Evolutionary conservation across 306 rosid genomes (phyloP).

Genomic region (Hippophae gyantsensis): DNA sequence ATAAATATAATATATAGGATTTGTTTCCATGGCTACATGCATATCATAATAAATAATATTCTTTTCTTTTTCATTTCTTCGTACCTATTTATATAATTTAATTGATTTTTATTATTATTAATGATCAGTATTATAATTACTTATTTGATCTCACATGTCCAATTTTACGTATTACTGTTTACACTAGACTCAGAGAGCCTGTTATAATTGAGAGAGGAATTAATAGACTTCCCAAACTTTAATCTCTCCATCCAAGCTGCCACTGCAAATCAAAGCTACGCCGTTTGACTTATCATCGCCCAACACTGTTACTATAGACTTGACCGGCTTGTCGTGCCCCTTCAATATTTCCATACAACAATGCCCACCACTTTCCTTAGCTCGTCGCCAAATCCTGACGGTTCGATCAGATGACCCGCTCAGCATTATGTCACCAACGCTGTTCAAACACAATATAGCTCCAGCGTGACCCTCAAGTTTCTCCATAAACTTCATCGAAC

Average conservation of each 20-base stretch:
- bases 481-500: slow-evolving; percentile 21
- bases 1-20: too few relatives aligned
- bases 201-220: neutral
- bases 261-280: slow-evolving; percentile 36
- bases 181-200: neutral
- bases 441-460: slow-evolving; percentile 39
- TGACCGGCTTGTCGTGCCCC: slow-evolving; percentile 55
- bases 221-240: slow-evolving; percentile 31
- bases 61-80: too few relatives aligned
- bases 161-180: neutral
- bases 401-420: slow-evolving; percentile 58
- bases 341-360: slow-evolving; percentile 30
- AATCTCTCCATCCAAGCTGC: slow-evolving; percentile 51
- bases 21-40: too few relatives aligned
- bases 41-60: too few relatives aligned
- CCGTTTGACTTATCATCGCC: neutral
- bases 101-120: too few relatives aligned
- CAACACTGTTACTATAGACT: slow-evolving; percentile 34
- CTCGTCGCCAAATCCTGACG: slow-evolving; percentile 54
- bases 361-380: slow-evolving; percentile 1
- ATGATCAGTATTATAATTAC: too few relatives aligned
- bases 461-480: slow-evolving; percentile 38
- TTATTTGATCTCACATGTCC: too few relatives aligned
- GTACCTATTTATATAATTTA: too few relatives aligned
- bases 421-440: slow-evolving; percentile 26